These are phyloP conservation scores for Cercospora zeae-maydis DNA, from an alignment of 2,329 filamentous ascomycete species.

Conservation along the genomic window DNA sequence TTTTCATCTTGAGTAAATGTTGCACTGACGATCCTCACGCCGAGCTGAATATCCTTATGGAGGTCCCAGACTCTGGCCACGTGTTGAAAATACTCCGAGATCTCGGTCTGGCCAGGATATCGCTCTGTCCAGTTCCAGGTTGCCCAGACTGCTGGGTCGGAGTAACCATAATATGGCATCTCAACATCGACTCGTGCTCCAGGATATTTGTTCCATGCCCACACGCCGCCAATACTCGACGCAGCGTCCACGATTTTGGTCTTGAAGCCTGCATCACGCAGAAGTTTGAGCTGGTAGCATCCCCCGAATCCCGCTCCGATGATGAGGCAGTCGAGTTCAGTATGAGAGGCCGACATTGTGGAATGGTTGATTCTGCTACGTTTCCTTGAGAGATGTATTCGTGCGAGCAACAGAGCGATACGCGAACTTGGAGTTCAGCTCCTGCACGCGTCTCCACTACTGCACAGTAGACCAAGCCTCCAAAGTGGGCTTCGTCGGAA, in stretches of 20 bases:
- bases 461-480: neutral
- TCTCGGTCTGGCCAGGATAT: conserved; percentile 37
- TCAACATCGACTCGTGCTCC: conserved; percentile 47
- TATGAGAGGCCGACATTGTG: neutral
- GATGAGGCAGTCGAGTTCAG: conserved; percentile 8
- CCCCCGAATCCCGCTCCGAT: conserved; percentile 22
- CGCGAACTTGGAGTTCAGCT: neutral
- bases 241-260: conserved; percentile 35
- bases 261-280: conserved; percentile 32
- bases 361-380: neutral
- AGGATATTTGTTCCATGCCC: conserved; percentile 38
- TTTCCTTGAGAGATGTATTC: neutral
- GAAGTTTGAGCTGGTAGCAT: conserved; percentile 25
- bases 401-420: neutral
- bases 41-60: conserved; percentile 55
- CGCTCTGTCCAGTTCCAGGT: conserved; percentile 52
- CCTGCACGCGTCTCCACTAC: neutral
- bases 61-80: conserved; percentile 55
- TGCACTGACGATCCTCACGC: conserved; percentile 14
- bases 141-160: conserved; percentile 46
- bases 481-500: neutral
- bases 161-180: conserved; percentile 47
- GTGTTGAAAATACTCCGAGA: conserved; percentile 58
- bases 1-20: neutral
- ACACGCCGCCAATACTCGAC: conserved; percentile 35